Conservation (phyloP, 768 basidiomycete species). For the Serendipita vermifera region DNA sequence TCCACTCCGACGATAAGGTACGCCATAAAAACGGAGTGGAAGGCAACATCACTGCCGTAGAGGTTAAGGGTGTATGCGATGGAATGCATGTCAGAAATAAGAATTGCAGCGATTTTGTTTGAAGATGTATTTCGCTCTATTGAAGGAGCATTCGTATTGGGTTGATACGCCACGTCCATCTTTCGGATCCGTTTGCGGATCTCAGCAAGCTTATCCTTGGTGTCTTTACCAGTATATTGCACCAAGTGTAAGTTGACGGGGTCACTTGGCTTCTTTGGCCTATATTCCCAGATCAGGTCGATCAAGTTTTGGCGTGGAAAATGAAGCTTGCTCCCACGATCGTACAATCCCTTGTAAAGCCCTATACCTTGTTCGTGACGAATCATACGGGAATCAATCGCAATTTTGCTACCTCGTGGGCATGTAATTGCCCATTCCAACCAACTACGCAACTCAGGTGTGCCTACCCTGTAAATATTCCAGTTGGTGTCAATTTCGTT, state of each 20-base stretch:
- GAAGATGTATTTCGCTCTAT: no score
- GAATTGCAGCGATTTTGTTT: constrained; percentile 53
- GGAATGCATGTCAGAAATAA: constrained; percentile 53
- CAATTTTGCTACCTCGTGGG: constrained; percentile 39
- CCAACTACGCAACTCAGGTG: constrained; percentile 46
- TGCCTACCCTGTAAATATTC: constrained; percentile 49
- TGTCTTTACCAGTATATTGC: constrained; percentile 58
- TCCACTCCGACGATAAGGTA: constrained; percentile 68
- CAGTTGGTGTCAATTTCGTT: constrained; percentile 62
- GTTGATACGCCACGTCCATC: constrained; percentile 22
- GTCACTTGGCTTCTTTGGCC: constrained; percentile 54
- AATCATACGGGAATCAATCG: constrained; percentile 76
- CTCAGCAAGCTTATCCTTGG: constrained; percentile 51
- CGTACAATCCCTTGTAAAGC: constrained; percentile 42
- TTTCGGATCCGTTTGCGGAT: constrained; percentile 55
- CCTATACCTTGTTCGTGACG: constrained; percentile 54
- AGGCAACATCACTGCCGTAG: constrained; percentile 80
- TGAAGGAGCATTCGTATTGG: constrained; percentile 35
- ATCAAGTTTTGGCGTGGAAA: constrained; percentile 76
- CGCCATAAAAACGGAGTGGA: constrained; percentile 82
- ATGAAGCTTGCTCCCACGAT: constrained; percentile 51
- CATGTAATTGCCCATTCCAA: constrained; percentile 54
- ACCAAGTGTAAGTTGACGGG: constrained; percentile 55
- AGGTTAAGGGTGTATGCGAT: constrained; percentile 83
- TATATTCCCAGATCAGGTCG: constrained; percentile 69